A percentile compares a stretch with the other conserved stretches of the same genome.
Conservation (phyloP, 2,329 filamentous ascomycete genomes). For the Venturia carpophila region DNA sequence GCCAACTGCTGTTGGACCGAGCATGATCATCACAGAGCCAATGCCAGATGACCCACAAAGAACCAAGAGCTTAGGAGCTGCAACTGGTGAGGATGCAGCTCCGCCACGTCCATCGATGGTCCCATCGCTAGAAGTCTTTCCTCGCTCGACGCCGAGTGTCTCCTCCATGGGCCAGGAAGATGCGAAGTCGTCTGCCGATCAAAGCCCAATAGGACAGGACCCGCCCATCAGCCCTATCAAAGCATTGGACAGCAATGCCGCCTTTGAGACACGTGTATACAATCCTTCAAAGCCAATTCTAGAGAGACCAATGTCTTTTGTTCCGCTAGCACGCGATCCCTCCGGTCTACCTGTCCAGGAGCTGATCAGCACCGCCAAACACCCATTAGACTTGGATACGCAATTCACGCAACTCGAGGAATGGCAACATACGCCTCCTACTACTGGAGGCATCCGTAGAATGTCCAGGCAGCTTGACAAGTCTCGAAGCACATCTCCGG, state of each 20-base stretch:
- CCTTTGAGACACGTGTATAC: constrained; percentile 1
- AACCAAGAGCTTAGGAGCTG: constrained; percentile 6
- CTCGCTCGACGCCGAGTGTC: constrained; percentile 11
- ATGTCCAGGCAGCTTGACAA: constrained; percentile 1
- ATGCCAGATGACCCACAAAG: not conserved
- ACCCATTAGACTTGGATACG: constrained; percentile 12
- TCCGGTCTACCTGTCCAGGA: constrained; percentile 19
- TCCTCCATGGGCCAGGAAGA: constrained; percentile 14
- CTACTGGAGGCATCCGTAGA: not conserved
- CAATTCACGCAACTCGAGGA: not conserved
- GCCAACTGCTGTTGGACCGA: not conserved
- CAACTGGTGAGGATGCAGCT: not conserved
- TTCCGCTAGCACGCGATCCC: constrained; percentile 23
- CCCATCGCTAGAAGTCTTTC: not conserved
- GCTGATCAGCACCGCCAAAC: constrained; percentile 15
- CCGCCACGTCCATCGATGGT: not conserved
- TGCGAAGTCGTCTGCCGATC: not conserved
- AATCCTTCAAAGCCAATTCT: constrained; percentile 6
- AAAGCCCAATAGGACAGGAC: not conserved
- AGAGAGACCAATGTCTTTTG: constrained; percentile 26
- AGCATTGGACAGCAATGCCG: not conserved
- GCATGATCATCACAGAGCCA: constrained; percentile 10
- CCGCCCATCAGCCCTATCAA: constrained; percentile 9
- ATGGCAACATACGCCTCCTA: not conserved
- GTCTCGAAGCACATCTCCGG: not conserved